A percentile compares a stretch with the other conserved stretches of the same genome.
phyloP scores from a whole-genome alignment of 257 asterid genomes.

The Nicotiana paniculata region DNA sequence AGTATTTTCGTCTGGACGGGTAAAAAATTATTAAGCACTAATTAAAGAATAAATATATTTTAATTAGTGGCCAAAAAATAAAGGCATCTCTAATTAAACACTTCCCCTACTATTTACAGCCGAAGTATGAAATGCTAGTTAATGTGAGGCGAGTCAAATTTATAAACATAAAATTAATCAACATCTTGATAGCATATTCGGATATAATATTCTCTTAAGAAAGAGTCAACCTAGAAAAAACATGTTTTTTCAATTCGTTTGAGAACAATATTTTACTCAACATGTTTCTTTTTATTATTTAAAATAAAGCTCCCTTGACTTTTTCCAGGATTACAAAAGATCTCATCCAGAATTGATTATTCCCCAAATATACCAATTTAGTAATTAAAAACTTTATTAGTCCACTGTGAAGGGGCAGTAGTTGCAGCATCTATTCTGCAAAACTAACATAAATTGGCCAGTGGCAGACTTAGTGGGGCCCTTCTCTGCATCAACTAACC shows the following conservation, averaged over 20 bases:
- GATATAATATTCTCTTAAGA: not conserved
- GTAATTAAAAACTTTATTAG: not conserved
- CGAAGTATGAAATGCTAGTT: not conserved
- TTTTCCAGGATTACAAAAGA: not conserved
- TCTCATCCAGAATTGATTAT: not conserved
- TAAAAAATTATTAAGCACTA: too few relatives aligned
- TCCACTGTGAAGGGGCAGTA: not conserved
- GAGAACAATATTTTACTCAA: not conserved
- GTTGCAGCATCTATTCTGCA: not conserved
- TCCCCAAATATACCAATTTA: not conserved
- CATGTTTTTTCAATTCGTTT: not conserved
- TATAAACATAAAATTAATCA: not conserved
- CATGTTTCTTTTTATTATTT: not conserved
- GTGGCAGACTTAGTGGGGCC: slow-evolving; percentile 21
- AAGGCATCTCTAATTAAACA: too few relatives aligned
- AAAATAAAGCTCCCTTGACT: not conserved
- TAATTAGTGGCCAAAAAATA: too few relatives aligned
- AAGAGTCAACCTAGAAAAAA: not conserved
- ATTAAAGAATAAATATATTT: too few relatives aligned
- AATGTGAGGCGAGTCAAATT: not conserved
- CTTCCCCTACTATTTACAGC: not conserved
- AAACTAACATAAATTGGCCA: not conserved
- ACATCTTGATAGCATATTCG: not conserved
- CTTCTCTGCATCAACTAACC: slow-evolving; percentile 12
- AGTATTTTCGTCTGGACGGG: too few relatives aligned